Percentiles rank a stretch among this genome's conserved stretches.
phyloP scores from a whole-genome alignment of 345 rosid species.

The Aegle marmelos region DNA sequence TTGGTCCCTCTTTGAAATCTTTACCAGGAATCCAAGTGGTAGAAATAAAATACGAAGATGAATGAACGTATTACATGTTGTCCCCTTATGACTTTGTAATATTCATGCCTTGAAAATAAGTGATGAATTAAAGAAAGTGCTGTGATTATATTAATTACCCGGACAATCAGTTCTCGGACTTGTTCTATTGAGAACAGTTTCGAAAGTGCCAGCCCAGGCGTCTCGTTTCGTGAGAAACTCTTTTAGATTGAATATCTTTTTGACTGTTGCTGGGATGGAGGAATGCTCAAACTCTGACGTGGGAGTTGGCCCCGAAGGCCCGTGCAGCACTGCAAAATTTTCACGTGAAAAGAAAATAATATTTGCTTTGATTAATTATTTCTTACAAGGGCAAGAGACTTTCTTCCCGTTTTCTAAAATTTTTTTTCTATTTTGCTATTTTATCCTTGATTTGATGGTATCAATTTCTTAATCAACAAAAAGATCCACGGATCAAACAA shows the following conservation, averaged over 20 bases:
- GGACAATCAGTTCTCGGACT: constrained; percentile 52
- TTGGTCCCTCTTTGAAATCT: background rate
- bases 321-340: constrained; percentile 39
- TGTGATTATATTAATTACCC: constrained; percentile 23
- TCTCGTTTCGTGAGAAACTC: constrained; percentile 52
- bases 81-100: background rate
- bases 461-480: no score
- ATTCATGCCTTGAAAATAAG: background rate
- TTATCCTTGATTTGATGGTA: no score
- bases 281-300: constrained; percentile 58
- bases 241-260: constrained; percentile 48
- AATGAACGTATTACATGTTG: no score
- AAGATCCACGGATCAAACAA: no score
- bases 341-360: no score
- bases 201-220: constrained; percentile 63
- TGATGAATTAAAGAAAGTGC: background rate
- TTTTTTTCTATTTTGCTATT: no score
- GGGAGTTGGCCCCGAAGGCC: constrained; percentile 42
- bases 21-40: background rate
- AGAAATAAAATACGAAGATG: no score
- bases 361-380: background rate
- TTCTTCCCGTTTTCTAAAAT: no score
- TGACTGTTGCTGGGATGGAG: constrained; percentile 55
- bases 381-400: background rate
- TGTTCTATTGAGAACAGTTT: constrained; percentile 34